Evolutionary conservation across 805 yeast genomes (phyloP).

Genomic region (Suhomyces sp.): DNA sequence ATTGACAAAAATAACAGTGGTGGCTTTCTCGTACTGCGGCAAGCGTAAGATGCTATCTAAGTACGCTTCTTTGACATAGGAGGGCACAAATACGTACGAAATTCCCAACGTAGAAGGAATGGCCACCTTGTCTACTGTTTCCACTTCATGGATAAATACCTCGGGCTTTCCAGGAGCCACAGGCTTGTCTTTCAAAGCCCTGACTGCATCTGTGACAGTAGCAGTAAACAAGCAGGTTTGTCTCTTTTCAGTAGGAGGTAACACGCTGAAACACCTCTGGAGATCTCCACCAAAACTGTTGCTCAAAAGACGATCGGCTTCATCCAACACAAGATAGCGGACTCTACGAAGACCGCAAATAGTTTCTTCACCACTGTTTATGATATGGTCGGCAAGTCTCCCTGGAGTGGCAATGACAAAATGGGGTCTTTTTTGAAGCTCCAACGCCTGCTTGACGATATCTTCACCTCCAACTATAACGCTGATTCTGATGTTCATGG

Average conservation of each 20-base stretch:
- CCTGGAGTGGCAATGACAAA: conserved; percentile 98
- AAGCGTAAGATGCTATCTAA: conserved; percentile 64
- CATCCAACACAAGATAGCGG: conserved; percentile 84
- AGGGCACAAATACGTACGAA: conserved; percentile 73
- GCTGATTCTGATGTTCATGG: conserved; percentile 77
- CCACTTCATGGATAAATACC: conserved; percentile 72
- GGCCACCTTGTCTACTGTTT: conserved; percentile 68
- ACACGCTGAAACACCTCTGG: conserved; percentile 61
- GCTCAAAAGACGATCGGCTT: conserved; percentile 89
- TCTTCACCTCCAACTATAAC: conserved; percentile 95
- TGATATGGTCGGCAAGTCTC: conserved; percentile 86
- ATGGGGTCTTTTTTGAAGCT: conserved; percentile 81
- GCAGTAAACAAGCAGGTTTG: conserved; percentile 94
- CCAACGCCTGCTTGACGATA: conserved; percentile 82
- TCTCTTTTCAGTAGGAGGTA: conserved; percentile 70
- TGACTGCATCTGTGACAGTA: conserved; percentile 89
- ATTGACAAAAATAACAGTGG: conserved; percentile 87
- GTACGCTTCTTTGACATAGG: conserved; percentile 87
- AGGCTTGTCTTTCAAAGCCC: conserved; percentile 67
- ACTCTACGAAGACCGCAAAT: conserved; percentile 73
- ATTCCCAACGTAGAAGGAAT: conserved; percentile 71
- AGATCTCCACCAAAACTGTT: conserved; percentile 81
- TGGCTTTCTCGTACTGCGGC: conserved; percentile 59
- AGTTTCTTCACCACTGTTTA: conserved; percentile 86
- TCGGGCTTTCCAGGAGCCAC: conserved; percentile 52